Evolutionary conservation across 768 basidiomycete species (phyloP), one percentile per base, ranked within the genome.

Genomic region (Hypsizygus marmoreus): DNA sequence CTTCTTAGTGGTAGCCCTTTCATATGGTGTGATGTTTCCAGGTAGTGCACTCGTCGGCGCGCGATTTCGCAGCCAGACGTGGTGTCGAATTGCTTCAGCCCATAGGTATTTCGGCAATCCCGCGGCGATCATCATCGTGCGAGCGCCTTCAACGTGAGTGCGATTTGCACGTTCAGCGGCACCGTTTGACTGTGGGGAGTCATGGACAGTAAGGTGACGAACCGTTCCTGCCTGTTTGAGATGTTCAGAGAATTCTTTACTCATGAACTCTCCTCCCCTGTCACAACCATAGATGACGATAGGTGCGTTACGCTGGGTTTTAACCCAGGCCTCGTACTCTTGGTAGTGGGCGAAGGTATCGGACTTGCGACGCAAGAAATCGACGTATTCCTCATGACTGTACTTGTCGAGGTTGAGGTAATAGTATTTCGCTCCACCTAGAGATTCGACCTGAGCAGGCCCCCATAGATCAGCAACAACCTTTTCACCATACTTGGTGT

Each of bases 181-280:
- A 13, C 67, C 63, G 45, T 70, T 68, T 29, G 59, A 63, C 23
- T 56, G 53, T 11, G 69, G 66, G 13, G 61, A 59, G 50, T 70
- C 58, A 35, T 68, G 65, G 17, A 66, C 59, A 1, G 60, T 68
- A 17, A 68, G 60, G 25, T 68, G 61, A 16, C 54, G 56, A 37
- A 53, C 38, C 0, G 66, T 71, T 2, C 69, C 64, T 14, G 55
- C 36, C 2, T 32, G 22, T 6, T 52, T 47, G 7, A 65, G 59
- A 43, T 66, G 52, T 3, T 50, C 47, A 6, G 40, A 50, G 17
- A 63, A 47, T 11, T 56, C 32, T 3, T 61, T 43, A 17, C 45
- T 54, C 20, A 46, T 42, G 30, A 59, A 66, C 50, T 66, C 60
- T 6, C 56, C 53, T 9, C 67, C 66, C 17, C 48, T 25, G 45